Conservation (phyloP, 192 early-diverging fungal genomes). For the Coemansia sp. region DNA sequence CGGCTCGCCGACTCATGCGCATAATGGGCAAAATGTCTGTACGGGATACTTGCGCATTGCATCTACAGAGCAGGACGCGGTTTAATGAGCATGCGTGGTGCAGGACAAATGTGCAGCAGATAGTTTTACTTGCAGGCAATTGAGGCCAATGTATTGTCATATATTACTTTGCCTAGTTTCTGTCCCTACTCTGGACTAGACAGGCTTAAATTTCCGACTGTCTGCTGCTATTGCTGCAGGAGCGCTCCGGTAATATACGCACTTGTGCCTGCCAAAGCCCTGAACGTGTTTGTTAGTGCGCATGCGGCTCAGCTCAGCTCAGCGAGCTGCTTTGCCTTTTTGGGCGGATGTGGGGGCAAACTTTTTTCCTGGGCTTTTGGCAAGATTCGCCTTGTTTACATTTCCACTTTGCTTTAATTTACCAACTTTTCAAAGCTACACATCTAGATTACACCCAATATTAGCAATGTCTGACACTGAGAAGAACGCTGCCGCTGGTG, state of each 20-base stretch:
- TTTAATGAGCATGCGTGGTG: background rate
- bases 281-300: background rate
- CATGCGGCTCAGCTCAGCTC: slow-evolving; percentile 7
- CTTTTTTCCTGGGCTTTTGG: background rate
- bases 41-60: background rate
- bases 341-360: slow-evolving; percentile 6
- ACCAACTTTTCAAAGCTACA: background rate
- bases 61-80: background rate
- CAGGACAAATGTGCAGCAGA: background rate
- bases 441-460: background rate
- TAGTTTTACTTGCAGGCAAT: too few species aligned
- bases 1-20: background rate
- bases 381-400: background rate
- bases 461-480: slow-evolving; percentile 47
- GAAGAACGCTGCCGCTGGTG: slow-evolving; percentile 35
- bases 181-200: background rate
- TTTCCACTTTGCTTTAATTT: background rate
- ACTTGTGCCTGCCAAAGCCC: background rate
- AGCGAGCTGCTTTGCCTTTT: background rate
- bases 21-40: background rate
- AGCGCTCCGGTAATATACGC: background rate
- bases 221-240: background rate
- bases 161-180: too few species aligned
- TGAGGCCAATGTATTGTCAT: too few species aligned
- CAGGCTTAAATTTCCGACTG: background rate